Evolutionary conservation across 768 basidiomycete species (phyloP).

Genomic region (Amanita fuliginea): DNA sequence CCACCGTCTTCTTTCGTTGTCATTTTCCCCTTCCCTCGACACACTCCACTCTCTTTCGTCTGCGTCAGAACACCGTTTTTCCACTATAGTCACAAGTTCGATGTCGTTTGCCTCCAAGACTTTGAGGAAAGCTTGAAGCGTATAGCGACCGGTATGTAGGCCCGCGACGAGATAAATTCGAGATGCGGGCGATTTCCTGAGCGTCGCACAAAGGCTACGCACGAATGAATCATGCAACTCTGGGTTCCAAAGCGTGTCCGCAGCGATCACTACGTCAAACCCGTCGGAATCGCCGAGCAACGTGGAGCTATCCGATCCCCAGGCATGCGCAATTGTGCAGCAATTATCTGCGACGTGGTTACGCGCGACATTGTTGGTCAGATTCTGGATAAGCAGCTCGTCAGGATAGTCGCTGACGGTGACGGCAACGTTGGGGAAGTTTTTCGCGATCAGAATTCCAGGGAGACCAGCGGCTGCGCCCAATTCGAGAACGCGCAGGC

Average conservation of each 20-base stretch:
- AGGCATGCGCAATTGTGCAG: constrained; percentile 45
- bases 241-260: constrained; percentile 74
- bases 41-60: constrained; percentile 40
- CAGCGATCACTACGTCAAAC: constrained; percentile 60
- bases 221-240: constrained; percentile 46
- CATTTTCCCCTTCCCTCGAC: constrained; percentile 43
- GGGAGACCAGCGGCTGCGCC: constrained; percentile 71
- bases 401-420: constrained; percentile 68
- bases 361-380: constrained; percentile 42
- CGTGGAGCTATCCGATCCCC: constrained; percentile 43
- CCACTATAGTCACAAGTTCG: constrained; percentile 30
- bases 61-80: constrained; percentile 34
- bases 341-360: constrained; percentile 42
- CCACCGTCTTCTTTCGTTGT: constrained; percentile 60
- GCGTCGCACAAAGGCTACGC: constrained; percentile 34
- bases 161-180: constrained; percentile 62
- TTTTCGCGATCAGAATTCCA: constrained; percentile 52
- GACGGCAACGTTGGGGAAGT: constrained; percentile 29
- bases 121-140: constrained; percentile 50
- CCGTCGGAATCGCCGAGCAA: constrained; percentile 16
- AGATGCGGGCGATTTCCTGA: constrained; percentile 30
- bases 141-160: constrained; percentile 67
- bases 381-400: constrained; percentile 40
- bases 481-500: constrained; percentile 46
- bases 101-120: constrained; percentile 29